Evolutionary conservation across 2,329 filamentous ascomycete genomes (phyloP), one percentile per base, ranked within the genome.

Genomic region (Cladosporium sp.): DNA sequence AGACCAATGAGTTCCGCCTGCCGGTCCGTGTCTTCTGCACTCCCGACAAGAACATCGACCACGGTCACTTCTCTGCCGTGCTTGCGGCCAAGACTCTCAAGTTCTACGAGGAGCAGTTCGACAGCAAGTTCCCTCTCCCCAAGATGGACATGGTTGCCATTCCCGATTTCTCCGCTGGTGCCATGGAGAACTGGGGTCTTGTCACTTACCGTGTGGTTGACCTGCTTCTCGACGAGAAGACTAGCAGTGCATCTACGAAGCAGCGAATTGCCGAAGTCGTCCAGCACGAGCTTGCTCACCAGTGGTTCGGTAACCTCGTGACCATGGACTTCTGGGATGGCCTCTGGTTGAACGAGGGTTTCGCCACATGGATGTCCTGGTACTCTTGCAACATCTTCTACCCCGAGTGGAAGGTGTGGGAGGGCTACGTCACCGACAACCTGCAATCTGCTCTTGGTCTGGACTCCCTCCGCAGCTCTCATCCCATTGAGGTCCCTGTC

Each of bases 241-340:
- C 82, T 3, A 93, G 88, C 64, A 87, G 90, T 65, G 91, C 92
- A 16, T 85, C 86, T 35, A 89, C 85, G 56, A 96, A 95, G 75
- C 87, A 96, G 74, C 85, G 91, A 37, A 88, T 97, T 51, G 92
- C 92, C 49, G 92, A 96, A 70, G 89, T 93, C 38, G 92, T 97
- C 28, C 91, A 96, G 77, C 92, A 97, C 74, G 92, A 97, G 70
- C 77, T 97, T 67, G 92, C 92, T 38, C 92, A 97, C 72, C 92
- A 96, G 72, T 97, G 92, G 92, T 97, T 97, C 66, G 92, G 92
- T 58, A 96, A 97, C 74, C 75, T 96, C 49, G 92, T 96, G 28
- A 96, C 92, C 49, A 96, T 96, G 90, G 90, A 95, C 70, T 96
- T 95, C 79, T 97, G 92, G 92, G 90, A 96, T 46, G 92, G 91